Evolutionary conservation across 1,284 basidiomycete species (phyloP), one percentile per base, ranked within the genome.

Genomic region (Coniferiporia sulphurascens): DNA sequence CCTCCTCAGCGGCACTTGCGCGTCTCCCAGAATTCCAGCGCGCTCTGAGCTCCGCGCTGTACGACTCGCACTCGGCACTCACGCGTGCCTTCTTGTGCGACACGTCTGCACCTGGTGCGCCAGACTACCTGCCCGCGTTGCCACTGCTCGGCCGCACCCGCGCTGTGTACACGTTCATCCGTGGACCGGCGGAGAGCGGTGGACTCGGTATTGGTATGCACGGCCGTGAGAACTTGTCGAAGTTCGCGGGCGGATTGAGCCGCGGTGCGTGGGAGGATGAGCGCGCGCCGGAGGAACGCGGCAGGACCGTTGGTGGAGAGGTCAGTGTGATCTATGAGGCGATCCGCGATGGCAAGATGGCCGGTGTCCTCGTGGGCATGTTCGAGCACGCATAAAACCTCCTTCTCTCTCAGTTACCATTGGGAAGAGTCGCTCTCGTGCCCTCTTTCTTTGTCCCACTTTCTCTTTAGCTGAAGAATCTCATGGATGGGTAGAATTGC

Each of bases 141-240:
- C 63, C 70, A 15, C 82, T 80, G 67, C 77, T 93, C 55, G 83
- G 82, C 44, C 81, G 80, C 63, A 89, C 89, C 3, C 78, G 79
- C 48, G 71, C 77, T 3, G 67, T 92, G 59, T 93, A 93, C 70
- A 82, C 86, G 68, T 93, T 82, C 66, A 78, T 93, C 17, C 79
- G 90, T 8, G 38, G 38, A 1, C 12, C 38, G 38, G 15, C 9
- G 38, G 3, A 41, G 38, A 8, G 9, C 27, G 66, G 81, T 46
- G 79, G 75, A 19, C 75, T 93, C 21, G 85, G 85, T 3, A 76
- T 93, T 41, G 76, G 74, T 62, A 92, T 91, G 84, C 85, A 90
- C 64, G 89, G 90, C 4, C 69, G 74, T 17, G 87, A 89, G 67
- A 92, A 92, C 68, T 71, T 80, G 63, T 72, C 73, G 34, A 68